phyloP scores from a whole-genome alignment of 179 eudicot genomes.

The Vitellaria paradoxa region DNA sequence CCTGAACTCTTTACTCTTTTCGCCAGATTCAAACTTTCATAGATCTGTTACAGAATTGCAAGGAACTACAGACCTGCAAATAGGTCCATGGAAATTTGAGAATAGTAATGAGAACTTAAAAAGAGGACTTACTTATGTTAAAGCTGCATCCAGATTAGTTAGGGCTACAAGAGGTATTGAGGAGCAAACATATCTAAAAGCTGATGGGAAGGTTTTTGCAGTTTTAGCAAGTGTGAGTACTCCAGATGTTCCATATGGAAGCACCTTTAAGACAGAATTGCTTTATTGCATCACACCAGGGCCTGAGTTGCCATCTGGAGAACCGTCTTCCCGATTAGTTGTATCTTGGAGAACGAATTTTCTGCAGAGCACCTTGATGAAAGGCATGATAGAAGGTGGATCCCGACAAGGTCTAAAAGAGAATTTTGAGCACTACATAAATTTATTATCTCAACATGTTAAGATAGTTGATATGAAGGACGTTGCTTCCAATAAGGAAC shows the following conservation, averaged over 20 bases:
- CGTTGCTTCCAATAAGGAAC: conserved; percentile 65
- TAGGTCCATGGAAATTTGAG: conserved; percentile 71
- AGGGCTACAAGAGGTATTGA: conserved; percentile 80
- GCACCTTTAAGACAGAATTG: conserved; percentile 64
- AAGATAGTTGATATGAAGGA: conserved; percentile 64
- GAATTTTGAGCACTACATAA: conserved; percentile 57
- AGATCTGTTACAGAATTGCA: conserved; percentile 49
- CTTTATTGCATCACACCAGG: conserved; percentile 75
- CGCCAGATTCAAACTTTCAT: conserved; percentile 64
- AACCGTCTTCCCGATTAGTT: conserved; percentile 62
- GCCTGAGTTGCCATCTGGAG: conserved; percentile 83
- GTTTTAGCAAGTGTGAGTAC: conserved; percentile 66
- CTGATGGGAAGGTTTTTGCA: conserved; percentile 69
- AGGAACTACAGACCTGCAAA: conserved; percentile 55
- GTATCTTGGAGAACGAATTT: conserved; percentile 82
- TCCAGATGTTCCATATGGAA: conserved; percentile 91
- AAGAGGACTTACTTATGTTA: conserved; percentile 59
- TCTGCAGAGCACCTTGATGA: conserved; percentile 90
- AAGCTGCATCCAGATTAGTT: conserved; percentile 62
- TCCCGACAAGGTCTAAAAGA: conserved; percentile 82
- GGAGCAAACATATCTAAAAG: conserved; percentile 80
- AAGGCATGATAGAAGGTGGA: conserved; percentile 90
- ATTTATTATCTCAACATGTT: conserved; percentile 47
- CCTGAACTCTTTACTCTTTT: conserved; percentile 64
- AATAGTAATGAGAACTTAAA: conserved; percentile 41